Percentiles rank a stretch among this genome's conserved stretches.
These are phyloP conservation scores for Trametes villosa DNA, from an alignment of 768 basidiomycete genomes.

Conservation along the genomic window DNA sequence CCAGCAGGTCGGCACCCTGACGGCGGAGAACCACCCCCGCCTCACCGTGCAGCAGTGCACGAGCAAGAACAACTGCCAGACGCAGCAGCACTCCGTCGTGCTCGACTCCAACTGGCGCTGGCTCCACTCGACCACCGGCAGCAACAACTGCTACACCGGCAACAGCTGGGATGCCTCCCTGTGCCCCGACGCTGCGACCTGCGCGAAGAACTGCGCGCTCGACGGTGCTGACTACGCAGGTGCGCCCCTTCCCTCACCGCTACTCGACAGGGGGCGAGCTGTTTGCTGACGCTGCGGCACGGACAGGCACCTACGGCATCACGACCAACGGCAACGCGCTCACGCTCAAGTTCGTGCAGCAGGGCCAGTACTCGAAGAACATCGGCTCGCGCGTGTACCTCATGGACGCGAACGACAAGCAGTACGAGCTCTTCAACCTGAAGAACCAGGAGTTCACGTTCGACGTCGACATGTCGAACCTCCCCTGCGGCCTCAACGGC, in stretches of 20 bases:
- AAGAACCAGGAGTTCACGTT: conserved; percentile 62
- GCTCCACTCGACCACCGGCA: conserved; percentile 41
- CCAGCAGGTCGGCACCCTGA: conserved; percentile 54
- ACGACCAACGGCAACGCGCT: conserved; percentile 38
- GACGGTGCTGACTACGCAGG: conserved; percentile 42
- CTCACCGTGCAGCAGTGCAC: conserved; percentile 54
- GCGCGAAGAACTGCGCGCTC: conserved; percentile 43
- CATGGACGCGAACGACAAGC: conserved; percentile 42
- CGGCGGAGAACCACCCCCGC: conserved; percentile 52
- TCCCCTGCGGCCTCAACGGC: conserved; percentile 64
- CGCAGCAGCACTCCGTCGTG: conserved; percentile 30
- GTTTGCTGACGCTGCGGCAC: not conserved
- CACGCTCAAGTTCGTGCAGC: conserved; percentile 40
- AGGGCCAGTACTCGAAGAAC: conserved; percentile 32
- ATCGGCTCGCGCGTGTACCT: conserved; percentile 52
- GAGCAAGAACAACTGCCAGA: conserved; percentile 43
- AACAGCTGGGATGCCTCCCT: conserved; percentile 57
- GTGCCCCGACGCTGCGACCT: conserved; percentile 54
- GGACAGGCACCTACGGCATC: conserved; percentile 41
- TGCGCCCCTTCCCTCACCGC: not conserved
- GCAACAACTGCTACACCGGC: conserved; percentile 56
- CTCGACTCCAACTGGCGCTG: conserved; percentile 56
- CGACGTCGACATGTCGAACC: conserved; percentile 61
- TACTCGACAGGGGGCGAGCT: too few relatives aligned
- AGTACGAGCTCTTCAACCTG: conserved; percentile 55